Base-by-base conservation (phyloP, 208 protist genomes). In the Crithidia mellificae region DNA sequence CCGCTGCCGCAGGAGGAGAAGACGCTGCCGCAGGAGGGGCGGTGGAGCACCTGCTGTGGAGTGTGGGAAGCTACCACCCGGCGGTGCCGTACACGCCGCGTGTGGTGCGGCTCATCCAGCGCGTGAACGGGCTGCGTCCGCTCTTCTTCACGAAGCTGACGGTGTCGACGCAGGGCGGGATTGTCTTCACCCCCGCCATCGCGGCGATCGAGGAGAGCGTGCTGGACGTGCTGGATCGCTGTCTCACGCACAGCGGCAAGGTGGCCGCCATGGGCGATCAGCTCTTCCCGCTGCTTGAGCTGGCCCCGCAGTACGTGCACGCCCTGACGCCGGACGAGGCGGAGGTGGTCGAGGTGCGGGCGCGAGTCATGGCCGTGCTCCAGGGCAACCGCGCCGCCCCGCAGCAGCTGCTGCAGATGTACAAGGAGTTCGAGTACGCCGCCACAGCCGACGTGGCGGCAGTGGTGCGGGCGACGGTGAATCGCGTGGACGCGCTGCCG, bases 361-460 rank as follows among this genome's bases (percentile, higher is more conserved):
- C 71, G 44, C 72, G 84, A 20, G 72, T 97, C n/a, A 61, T 78
- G 49, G 65, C 67, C 46, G 78, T 83, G 38, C 72, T 97, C 53
- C 70, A 57, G 22, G 80, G 81, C 22, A 96, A 95, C 73, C 74
- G 78, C 22, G 80, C 91, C 59, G 93, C 90, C 24, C 93, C 93
- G 27, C 74, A 65, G 55, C 91, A 97, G 73, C 79, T 97, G 24
- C 77, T 84, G 38, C 85, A 94, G 50, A 92, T 97, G 90, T 97
- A 97, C 65, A 80, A 83, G 50, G 80, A 79, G 6, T 97, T 97
- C 67, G 93, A 95, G 56, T 97, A 97, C 77, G 67, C 95, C 12
- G 73, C 96, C 8, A 61, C 78, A 17, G 73, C 67, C 11, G 58
- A 95, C 47, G 49, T 83, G 27, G 79, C 87, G 19, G 79, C 61